phyloP scores from a whole-genome alignment of 805 yeast genomes.

The Hanseniaspora guilliermondii region DNA sequence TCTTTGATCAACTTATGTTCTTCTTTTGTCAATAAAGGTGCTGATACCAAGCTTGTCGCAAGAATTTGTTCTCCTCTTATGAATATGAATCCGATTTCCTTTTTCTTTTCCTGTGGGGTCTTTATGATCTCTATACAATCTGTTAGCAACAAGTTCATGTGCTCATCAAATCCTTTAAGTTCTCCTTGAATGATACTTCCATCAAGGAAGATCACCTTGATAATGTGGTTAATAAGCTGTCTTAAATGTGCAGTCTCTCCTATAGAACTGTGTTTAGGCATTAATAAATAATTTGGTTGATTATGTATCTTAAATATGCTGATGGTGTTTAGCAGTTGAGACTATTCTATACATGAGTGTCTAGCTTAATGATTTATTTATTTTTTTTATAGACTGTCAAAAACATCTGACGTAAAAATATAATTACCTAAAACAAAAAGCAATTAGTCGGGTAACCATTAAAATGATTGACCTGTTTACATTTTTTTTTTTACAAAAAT shows the following conservation, averaged over 20 bases:
- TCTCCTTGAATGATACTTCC: slow-evolving; percentile 6
- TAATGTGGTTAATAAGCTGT: slow-evolving; percentile 8
- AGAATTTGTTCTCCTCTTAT: slow-evolving; percentile 10
- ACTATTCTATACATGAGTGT: too few relatives aligned
- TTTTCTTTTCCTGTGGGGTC: not conserved
- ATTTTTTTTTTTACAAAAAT: too few relatives aligned
- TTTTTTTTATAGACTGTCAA: too few relatives aligned
- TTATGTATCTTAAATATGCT: too few relatives aligned
- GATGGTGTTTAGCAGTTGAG: too few relatives aligned
- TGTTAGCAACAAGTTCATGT: slow-evolving; percentile 3
- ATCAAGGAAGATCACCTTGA: slow-evolving; percentile 7
- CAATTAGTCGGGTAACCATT: too few relatives aligned
- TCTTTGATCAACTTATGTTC: not conserved
- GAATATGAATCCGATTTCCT: slow-evolving; percentile 2
- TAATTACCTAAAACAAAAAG: too few relatives aligned
- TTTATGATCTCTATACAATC: slow-evolving; percentile 1
- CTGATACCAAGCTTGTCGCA: slow-evolving; percentile 1
- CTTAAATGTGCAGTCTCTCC: not conserved
- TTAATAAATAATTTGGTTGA: not conserved
- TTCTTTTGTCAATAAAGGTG: not conserved
- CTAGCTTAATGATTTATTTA: too few relatives aligned
- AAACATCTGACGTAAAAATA: too few relatives aligned
- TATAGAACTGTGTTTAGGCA: not conserved
- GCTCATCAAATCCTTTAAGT: slow-evolving; percentile 8
- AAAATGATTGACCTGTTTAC: too few relatives aligned